Percentiles rank a stretch among this genome's conserved stretches.
These are phyloP conservation scores for Lachnellula subtilissima DNA, from an alignment of 2,329 filamentous ascomycete species.

Conservation along the genomic window DNA sequence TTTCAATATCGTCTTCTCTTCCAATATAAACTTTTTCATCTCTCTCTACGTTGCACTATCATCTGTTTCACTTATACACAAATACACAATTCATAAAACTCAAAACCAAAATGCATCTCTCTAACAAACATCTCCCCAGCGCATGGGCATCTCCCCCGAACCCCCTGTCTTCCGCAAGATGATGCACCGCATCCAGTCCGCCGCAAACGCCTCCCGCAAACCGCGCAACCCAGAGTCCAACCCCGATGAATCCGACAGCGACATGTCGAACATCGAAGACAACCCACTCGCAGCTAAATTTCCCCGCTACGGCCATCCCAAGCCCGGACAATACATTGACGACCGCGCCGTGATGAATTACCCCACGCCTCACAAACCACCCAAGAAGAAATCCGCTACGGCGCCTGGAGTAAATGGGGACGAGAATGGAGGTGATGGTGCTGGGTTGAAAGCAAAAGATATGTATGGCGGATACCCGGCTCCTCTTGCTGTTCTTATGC, in stretches of 20 bases:
- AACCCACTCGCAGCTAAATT: not conserved
- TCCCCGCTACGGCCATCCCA: no score
- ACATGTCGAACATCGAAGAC: not conserved
- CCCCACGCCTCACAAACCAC: not conserved
- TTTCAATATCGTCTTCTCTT: not conserved
- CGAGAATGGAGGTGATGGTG: no score
- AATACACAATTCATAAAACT: no score
- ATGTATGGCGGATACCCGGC: not conserved
- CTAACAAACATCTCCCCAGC: not conserved
- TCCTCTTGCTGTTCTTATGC: not conserved
- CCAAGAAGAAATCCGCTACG: not conserved
- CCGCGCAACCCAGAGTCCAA: not conserved
- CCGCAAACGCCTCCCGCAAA: not conserved
- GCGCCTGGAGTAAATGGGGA: not conserved
- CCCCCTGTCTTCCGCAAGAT: not conserved
- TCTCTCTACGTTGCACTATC: not conserved
- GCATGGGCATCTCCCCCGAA: not conserved
- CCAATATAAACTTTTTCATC: not conserved
- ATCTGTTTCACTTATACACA: no score
- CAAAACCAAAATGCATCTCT: no score
- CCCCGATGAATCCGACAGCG: not conserved
- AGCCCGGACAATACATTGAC: no score
- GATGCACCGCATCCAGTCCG: not conserved
- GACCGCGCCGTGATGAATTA: not conserved
- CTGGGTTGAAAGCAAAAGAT: not conserved